Evolutionary conservation across 768 basidiomycete genomes (phyloP).

Genomic region (Porphyrellus cyaneotinctus): DNA sequence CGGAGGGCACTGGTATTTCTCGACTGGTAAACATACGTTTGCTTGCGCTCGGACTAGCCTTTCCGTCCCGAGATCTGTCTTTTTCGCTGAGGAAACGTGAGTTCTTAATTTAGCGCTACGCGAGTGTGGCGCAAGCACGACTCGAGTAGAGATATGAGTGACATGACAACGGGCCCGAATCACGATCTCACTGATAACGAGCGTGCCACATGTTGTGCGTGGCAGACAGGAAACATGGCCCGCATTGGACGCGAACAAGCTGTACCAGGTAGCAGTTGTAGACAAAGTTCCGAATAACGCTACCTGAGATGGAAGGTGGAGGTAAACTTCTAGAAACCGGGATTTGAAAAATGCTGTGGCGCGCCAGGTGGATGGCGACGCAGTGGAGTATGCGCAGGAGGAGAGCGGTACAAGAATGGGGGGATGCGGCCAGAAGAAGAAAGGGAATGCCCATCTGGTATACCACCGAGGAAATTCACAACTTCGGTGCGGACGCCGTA

Average conservation of each 20-base stretch:
- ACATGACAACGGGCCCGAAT: constrained; percentile 14
- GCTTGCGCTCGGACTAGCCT: constrained; percentile 1
- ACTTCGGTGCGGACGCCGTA: not conserved
- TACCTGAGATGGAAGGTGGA: not conserved
- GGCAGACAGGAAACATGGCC: not conserved
- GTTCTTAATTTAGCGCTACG: constrained; percentile 4
- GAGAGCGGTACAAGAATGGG: constrained; percentile 18
- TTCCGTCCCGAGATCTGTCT: constrained; percentile 14
- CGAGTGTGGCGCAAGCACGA: not conserved
- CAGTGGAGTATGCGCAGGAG: constrained; percentile 2
- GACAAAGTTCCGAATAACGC: not conserved
- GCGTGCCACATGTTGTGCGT: constrained; percentile 7
- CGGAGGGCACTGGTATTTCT: constrained; percentile 7
- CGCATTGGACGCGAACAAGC: not conserved
- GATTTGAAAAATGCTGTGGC: not conserved
- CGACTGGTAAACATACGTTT: constrained; percentile 4
- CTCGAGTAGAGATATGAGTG: not conserved
- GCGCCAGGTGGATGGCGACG: not conserved
- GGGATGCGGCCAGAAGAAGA: not conserved
- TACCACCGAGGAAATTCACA: not conserved
- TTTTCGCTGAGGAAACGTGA: not conserved
- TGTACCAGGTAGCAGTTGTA: not conserved
- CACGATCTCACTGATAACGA: constrained; percentile 3
- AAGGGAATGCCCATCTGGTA: not conserved
- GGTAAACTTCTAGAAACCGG: not conserved